Evolutionary conservation across 192 early-diverging fungal species (phyloP), one percentile per base, ranked within the genome.

Genomic region (Coemansia sp.): DNA sequence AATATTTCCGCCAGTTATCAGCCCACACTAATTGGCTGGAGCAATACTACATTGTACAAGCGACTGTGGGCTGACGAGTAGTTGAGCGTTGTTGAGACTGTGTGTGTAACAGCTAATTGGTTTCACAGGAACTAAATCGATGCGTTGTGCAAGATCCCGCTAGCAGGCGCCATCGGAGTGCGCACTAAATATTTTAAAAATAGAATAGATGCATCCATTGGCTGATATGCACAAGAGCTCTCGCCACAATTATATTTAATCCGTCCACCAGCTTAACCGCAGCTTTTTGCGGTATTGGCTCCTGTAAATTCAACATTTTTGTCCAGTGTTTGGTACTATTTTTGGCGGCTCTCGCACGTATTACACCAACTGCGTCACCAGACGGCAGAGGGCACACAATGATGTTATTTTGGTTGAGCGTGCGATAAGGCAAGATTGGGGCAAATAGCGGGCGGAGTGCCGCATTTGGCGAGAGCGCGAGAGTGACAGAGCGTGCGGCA

Each of bases 41-140:
- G 27, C 31, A 56, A 56, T 11, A 33, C 2, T 31, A 56, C 31
- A 34, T 33, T 56, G 53, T 16, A 34, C 24, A 16, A 31, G 53
- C 31, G 16, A 17, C 53, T 56, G 53, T 56, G 53, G 53, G 53
- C 53, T 56, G 53, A 56, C 53, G 53, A 56, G 53, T 56, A 56
- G 53, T 31, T 7, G 31, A 13, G 31, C 53, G 29, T 34, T 33
- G 53, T 56, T 31, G 53, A 56, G 53, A 56, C 53, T 56, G 53
- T 6, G 16, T 16, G 53, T 56, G 53, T 56, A 56, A 56, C 53
- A 56, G 24, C 31, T 33, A 33, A 56, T 16, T 56, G 53, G 53
- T 56, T 56, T 8, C 53, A 56, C 53, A 56, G 53, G 53, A 56
- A 56, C 53, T 56, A 56, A 17, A 29, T 41, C 40, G 40, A 41